Conservation (phyloP, 768 basidiomycete genomes). For the Candolleomyces eurysporus region DNA sequence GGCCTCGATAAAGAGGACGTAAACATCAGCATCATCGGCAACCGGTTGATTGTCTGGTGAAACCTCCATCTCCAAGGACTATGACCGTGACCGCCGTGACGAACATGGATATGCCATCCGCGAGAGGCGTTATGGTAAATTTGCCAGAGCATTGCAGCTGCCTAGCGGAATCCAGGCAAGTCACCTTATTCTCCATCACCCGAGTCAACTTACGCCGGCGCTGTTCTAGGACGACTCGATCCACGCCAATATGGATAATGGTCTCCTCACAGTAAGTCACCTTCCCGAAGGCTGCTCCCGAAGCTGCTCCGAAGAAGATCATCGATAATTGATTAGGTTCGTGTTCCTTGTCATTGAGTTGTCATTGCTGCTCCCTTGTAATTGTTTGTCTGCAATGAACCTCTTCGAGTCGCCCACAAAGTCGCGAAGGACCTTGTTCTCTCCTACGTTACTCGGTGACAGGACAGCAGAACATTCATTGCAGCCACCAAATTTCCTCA, state of each 20-base stretch:
- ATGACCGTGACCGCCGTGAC: too few relatives aligned
- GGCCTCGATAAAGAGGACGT: conserved; percentile 49
- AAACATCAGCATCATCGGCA: conserved; percentile 26
- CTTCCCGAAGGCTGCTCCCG: too few relatives aligned
- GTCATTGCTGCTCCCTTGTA: too few relatives aligned
- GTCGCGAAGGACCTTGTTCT: too few relatives aligned
- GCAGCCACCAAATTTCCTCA: too few relatives aligned
- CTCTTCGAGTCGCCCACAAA: too few relatives aligned
- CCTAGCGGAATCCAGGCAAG: conserved; percentile 42
- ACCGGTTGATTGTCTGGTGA: conserved; percentile 37
- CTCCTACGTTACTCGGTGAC: too few relatives aligned
- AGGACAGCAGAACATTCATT: too few relatives aligned
- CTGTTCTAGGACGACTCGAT: conserved; percentile 39
- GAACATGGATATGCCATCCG: conserved; percentile 33
- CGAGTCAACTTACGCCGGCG: not conserved
- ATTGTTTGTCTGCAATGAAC: too few relatives aligned
- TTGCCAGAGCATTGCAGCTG: conserved; percentile 45
- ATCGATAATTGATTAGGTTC: too few relatives aligned
- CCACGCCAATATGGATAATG: conserved; percentile 45
- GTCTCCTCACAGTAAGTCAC: conserved; percentile 31
- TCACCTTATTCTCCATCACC: conserved; percentile 19
- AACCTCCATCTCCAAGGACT: conserved; percentile 22
- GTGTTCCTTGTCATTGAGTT: too few relatives aligned
- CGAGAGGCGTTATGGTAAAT: conserved; percentile 49
- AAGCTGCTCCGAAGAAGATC: too few relatives aligned